These are phyloP conservation scores for Fusarium pseudograminearum DNA, from an alignment of 2,329 filamentous ascomycete genomes.

Conservation along the genomic window DNA sequence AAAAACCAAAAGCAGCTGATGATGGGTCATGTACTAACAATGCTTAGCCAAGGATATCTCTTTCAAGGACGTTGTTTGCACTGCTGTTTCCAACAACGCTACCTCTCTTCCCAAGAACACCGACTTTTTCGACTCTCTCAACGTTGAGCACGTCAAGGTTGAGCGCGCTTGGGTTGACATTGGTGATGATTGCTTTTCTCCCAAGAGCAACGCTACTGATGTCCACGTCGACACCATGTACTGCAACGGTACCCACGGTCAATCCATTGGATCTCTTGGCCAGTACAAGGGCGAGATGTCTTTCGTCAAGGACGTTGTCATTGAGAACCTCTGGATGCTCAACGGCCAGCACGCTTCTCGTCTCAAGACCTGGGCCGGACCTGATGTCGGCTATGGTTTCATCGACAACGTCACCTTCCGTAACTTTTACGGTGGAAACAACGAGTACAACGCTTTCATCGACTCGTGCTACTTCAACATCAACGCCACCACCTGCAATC, in stretches of 20 bases:
- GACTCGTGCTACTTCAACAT: conserved; percentile 73
- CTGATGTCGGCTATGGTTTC: conserved; percentile 68
- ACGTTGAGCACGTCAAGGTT: conserved; percentile 69
- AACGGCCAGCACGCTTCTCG: conserved; percentile 61
- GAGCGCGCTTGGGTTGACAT: conserved; percentile 64
- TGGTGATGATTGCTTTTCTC: conserved; percentile 71
- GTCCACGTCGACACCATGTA: conserved; percentile 70
- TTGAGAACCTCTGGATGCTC: conserved; percentile 70
- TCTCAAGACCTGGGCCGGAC: conserved; percentile 72
- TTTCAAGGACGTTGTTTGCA: conserved; percentile 42
- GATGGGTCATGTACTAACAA: neutral
- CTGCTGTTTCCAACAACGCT: conserved; percentile 41
- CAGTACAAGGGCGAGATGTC: conserved; percentile 67
- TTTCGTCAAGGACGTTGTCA: conserved; percentile 67
- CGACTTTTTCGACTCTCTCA: conserved; percentile 73
- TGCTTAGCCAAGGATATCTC: conserved; percentile 36
- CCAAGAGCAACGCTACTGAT: conserved; percentile 70
- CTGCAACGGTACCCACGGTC: conserved; percentile 61
- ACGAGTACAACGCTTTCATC: conserved; percentile 68
- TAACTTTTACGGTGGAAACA: conserved; percentile 69
- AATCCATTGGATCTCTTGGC: conserved; percentile 66
- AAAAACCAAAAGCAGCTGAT: conserved; percentile 62
- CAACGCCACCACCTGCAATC: conserved; percentile 61
- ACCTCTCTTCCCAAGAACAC: conserved; percentile 66
- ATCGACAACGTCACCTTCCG: conserved; percentile 73